These are phyloP conservation scores for Candida piceae DNA, from an alignment of 805 yeast species.

Conservation along the genomic window DNA sequence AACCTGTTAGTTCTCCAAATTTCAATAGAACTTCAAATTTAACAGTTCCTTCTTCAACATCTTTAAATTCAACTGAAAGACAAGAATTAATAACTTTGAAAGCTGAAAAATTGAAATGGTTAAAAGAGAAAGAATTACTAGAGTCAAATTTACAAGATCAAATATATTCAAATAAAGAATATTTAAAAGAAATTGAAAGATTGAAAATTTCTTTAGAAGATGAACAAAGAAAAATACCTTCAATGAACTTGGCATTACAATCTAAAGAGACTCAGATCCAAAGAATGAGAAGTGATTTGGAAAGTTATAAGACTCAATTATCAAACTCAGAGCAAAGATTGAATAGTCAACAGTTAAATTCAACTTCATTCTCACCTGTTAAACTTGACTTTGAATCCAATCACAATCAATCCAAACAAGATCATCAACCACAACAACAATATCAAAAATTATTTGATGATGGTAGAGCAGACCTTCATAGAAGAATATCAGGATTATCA, in stretches of 20 bases:
- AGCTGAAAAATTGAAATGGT: constrained; percentile 48
- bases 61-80: constrained; percentile 26
- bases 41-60: constrained; percentile 8
- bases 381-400: constrained; percentile 8
- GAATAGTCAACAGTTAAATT: constrained; percentile 8
- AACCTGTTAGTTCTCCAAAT: constrained; percentile 13
- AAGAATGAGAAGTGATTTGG: constrained; percentile 58
- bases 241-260: constrained; percentile 46
- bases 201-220: constrained; percentile 35
- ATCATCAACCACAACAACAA: constrained; percentile 1
- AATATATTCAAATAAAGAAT: constrained; percentile 26
- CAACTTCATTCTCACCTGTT: constrained; percentile 11
- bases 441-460: constrained; percentile 3
- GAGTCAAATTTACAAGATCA: constrained; percentile 27
- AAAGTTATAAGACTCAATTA: constrained; percentile 47
- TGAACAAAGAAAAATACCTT: constrained; percentile 46
- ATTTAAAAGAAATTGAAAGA: constrained; percentile 30
- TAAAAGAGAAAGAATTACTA: constrained; percentile 28
- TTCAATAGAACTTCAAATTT: constrained; percentile 15
- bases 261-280: constrained; percentile 66
- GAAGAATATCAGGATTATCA: constrained; percentile 31
- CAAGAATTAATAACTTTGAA: constrained; percentile 48
- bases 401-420: not conserved
- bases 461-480: constrained; percentile 23
- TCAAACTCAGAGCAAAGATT: constrained; percentile 23